These are phyloP conservation scores for Effrenium voratum DNA, from an alignment of 73 alveolate genomes.

Conservation along the genomic window DNA sequence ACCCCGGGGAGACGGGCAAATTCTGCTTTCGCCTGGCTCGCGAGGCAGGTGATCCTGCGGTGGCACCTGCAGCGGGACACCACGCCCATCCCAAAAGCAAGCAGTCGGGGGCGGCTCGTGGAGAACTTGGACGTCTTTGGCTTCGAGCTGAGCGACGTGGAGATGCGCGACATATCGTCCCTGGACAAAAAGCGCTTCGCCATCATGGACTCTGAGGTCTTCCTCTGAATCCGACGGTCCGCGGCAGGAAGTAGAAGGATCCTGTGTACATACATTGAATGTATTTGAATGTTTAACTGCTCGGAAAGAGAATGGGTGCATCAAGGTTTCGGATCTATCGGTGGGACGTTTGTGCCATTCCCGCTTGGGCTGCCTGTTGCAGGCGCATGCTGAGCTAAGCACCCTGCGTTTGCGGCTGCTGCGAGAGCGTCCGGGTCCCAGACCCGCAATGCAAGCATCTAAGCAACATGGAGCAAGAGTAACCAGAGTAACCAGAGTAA, in stretches of 20 bases:
- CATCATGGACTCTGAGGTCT: constrained; percentile 69
- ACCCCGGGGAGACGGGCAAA: too few relatives aligned
- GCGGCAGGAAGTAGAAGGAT: too few relatives aligned
- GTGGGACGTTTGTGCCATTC: too few relatives aligned
- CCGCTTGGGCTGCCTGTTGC: too few relatives aligned
- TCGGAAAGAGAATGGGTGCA: too few relatives aligned
- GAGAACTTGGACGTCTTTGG: constrained; percentile 72
- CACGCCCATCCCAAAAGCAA: constrained; percentile 78
- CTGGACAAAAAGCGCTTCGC: constrained; percentile 75
- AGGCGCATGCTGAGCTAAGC: not conserved
- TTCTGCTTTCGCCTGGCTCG: too few relatives aligned
- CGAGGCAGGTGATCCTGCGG: constrained; percentile 56
- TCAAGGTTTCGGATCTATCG: too few relatives aligned
- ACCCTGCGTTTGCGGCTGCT: constrained; percentile 23
- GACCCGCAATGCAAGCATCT: not conserved
- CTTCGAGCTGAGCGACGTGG: constrained; percentile 66
- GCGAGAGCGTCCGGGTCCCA: constrained; percentile 28
- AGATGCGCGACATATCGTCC: not conserved
- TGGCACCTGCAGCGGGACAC: constrained; percentile 83
- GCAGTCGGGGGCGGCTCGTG: not conserved
- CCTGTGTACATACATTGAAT: too few relatives aligned
- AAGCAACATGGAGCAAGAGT: not conserved
- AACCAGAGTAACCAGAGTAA: not conserved
- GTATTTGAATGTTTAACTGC: too few relatives aligned
- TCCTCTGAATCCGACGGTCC: constrained; percentile 49